Evolutionary conservation across 148 eudicot species (phyloP).

Genomic region (Rhododendron simsii): DNA sequence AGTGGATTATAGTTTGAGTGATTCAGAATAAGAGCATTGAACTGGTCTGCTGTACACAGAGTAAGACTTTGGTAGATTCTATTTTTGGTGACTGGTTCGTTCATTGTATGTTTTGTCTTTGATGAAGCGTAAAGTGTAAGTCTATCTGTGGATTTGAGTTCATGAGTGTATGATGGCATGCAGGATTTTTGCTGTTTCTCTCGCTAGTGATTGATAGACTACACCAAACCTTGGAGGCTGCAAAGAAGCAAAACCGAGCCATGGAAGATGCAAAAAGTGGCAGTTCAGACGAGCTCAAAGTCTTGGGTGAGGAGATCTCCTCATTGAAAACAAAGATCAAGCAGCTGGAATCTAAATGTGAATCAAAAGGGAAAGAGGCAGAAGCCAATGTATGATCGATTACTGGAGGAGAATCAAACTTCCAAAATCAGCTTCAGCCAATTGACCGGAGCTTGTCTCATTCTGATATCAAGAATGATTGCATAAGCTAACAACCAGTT

Average conservation of each 20-base stretch:
- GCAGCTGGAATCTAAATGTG: constrained; percentile 27
- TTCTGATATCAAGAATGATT: constrained; percentile 18
- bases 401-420: constrained; percentile 29
- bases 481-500: neutral
- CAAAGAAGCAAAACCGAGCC: constrained; percentile 30
- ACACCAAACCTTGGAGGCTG: constrained; percentile 36
- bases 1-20: neutral
- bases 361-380: constrained; percentile 20
- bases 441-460: constrained; percentile 12
- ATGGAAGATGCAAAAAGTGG: constrained; percentile 26
- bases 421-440: constrained; percentile 21
- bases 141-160: neutral
- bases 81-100: neutral
- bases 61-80: neutral
- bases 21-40: neutral
- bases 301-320: constrained; percentile 26
- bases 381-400: constrained; percentile 24
- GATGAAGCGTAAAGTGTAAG: neutral
- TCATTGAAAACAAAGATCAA: constrained; percentile 16
- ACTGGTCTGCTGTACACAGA: neutral
- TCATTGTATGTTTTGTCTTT: neutral
- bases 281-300: constrained; percentile 19
- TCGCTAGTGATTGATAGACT: constrained; percentile 35
- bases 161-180: neutral
- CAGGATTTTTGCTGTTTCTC: constrained; percentile 48